Evolutionary conservation across 179 eudicot genomes (phyloP).

Genomic region (Actinidia chinensis): DNA sequence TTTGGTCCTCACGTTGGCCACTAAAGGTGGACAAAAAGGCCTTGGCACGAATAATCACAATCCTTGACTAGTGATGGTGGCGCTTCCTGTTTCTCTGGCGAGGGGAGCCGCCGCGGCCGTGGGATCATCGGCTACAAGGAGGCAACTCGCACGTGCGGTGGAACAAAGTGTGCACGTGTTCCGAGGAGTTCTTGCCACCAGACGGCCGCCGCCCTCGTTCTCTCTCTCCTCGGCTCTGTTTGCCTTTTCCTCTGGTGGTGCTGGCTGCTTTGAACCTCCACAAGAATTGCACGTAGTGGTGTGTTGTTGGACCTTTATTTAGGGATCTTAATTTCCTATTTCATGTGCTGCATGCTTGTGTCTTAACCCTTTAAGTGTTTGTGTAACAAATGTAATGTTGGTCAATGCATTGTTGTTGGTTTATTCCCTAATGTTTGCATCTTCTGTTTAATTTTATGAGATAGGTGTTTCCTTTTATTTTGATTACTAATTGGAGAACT

Average conservation of each 20-base stretch:
- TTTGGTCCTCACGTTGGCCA: slow-evolving; percentile 31
- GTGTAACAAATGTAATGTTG: no score
- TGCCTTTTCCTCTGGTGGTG: slow-evolving; percentile 32
- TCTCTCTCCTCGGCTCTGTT: slow-evolving; percentile 30
- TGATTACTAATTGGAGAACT: no score
- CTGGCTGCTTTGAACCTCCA: slow-evolving; percentile 36
- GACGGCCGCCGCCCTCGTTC: slow-evolving; percentile 22
- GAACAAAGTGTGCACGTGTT: slow-evolving; percentile 46
- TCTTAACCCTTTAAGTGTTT: no score
- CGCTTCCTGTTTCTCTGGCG: slow-evolving; percentile 43
- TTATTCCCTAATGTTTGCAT: no score
- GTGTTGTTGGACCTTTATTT: neutral
- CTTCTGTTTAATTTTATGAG: no score
- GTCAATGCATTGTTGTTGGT: no score
- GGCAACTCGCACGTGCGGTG: slow-evolving; percentile 52
- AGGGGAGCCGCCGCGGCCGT: slow-evolving; percentile 44
- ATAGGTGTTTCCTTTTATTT: no score
- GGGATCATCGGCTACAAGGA: slow-evolving; percentile 38
- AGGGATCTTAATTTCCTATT: no score
- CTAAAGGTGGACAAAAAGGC: slow-evolving; percentile 11
- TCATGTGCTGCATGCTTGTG: no score
- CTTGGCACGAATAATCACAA: slow-evolving; percentile 11
- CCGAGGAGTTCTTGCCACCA: slow-evolving; percentile 38
- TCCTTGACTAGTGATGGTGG: slow-evolving; percentile 42
- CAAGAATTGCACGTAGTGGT: slow-evolving; percentile 22